Evolutionary conservation across 305 asterid species (phyloP).

Genomic region (Fraxinus latifolia): DNA sequence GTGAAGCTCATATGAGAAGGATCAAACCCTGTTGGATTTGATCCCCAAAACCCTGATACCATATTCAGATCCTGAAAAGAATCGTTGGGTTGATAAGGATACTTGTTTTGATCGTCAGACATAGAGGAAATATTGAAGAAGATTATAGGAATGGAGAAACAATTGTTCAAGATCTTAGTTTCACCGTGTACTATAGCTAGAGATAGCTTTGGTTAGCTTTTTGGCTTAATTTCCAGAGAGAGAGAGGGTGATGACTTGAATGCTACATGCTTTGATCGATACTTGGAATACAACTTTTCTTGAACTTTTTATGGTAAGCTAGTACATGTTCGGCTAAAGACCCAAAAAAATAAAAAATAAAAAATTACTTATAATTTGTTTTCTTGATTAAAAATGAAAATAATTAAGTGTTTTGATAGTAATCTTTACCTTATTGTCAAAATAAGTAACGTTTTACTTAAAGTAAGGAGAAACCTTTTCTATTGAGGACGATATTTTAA

Average conservation of each 20-base stretch:
- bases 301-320: background rate
- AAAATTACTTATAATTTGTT: background rate
- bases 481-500: background rate
- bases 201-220: conserved; percentile 24
- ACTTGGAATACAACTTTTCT: background rate
- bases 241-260: background rate
- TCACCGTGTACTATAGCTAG: conserved; percentile 18
- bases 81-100: conserved; percentile 21
- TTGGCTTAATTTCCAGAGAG: conserved; percentile 12
- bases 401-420: background rate
- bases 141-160: conserved; percentile 18
- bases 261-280: background rate
- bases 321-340: background rate
- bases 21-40: conserved; percentile 32
- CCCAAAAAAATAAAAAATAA: too few relatives aligned
- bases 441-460: background rate
- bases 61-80: conserved; percentile 34
- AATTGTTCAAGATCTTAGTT: conserved; percentile 18
- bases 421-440: background rate
- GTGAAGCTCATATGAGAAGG: conserved; percentile 42
- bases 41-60: conserved; percentile 30
- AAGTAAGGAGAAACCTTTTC: background rate
- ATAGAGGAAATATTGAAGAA: conserved; percentile 22
- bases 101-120: conserved; percentile 42
- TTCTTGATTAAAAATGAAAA: background rate